Evolutionary conservation across 2,329 filamentous ascomycete genomes (phyloP), one percentile per base, ranked within the genome.

Genomic region (Byssoonygena ceratinophila): DNA sequence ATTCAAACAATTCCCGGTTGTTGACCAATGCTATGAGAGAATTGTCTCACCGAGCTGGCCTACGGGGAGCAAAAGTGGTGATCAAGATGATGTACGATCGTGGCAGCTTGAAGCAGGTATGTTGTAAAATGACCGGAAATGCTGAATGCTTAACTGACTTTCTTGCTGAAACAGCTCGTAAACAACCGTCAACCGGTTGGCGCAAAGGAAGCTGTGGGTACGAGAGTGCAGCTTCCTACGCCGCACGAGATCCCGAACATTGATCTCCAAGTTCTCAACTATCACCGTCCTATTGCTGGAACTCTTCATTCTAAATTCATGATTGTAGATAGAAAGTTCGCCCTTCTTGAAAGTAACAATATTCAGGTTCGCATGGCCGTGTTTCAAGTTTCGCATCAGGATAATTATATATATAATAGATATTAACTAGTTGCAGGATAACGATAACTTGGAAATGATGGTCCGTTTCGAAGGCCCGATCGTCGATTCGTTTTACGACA

Each of bases 381-480:
- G 8, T 23, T 1, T 20, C 2, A 25, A 5, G 7, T 27, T 23
- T 1, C 16, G 7, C 14, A 16, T 23, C 20, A 8, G 1, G 2
- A 32, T 32, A 16, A 2, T 27, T 18, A 49, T 18, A 23, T 16
- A 20, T 25, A n/a, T n/a, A n/a, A n/a, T n/a, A n/a, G n/a, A n/a
- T n/a, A n/a, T n/a, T n/a, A 20, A 51, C 29, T 9, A 18, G n/a
- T 27, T 47, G 3, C 25, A 56, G 65, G 81, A 87, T 57, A 90
- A 88, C 50, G 83, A 86, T 59, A 91, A 91, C 58, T 55, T 89
- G 52, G 86, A 91, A 66, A 89, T 91, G 85, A 82, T 87, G 77
- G 74, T 79, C 2, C 84, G 87, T 52, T 64, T 88, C 0, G 84
- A 90, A 67, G 86, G 86, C 0, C 79, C 84, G 0, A 85, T 90